Evolutionary conservation across 2,329 filamentous ascomycete species (phyloP), one percentile per base, ranked within the genome.

Genomic region (Trichoderma sp.): DNA sequence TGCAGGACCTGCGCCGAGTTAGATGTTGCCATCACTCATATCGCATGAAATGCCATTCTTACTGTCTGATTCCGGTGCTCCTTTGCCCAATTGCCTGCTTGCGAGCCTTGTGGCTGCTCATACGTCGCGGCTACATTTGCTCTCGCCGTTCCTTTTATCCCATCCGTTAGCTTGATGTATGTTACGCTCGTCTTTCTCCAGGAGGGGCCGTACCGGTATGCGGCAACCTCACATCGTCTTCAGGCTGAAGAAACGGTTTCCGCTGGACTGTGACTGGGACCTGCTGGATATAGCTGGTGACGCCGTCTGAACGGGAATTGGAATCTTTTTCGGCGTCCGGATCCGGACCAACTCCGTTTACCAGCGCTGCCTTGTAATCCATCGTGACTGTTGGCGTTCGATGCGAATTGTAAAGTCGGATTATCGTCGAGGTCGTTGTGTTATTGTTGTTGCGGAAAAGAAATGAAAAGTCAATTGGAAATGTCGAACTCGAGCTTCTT

Each of bases 101-200:
- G 73, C 12, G 77, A 78, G 7, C 77, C 77, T 10, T 74, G 66
- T 0, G 76, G 77, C 44, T 73, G 69, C 7, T 76, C 72, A 41
- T 73, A 72, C 0, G 74, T 74, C 10, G 76, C 72, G 1, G 76
- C 76, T 45, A 76, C 66, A 44, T 76, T 78, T n/a, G 71, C 75
- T 24, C 76, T 68, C 6, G 76, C 70, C 15, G 74, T 76, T 14
- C 77, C 77, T 71, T 56, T 5, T 24, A 59, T 4, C 12, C 17
- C 1, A 34, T 34, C 55, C 4, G 19, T 64, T n/a, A 58, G 41
- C 41, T 28, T 2, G 5, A 24, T 30, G 24, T 34, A 1, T 24
- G 41, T 15, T 15, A 6, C 1, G 7, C 9, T 5, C 7, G 21
- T 19, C 21, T 4, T 5, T n/a, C 19, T 24, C 21, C 7, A 7